These are phyloP conservation scores for Heteromeles arbutifolia DNA, from an alignment of 306 rosid species.

Conservation along the genomic window DNA sequence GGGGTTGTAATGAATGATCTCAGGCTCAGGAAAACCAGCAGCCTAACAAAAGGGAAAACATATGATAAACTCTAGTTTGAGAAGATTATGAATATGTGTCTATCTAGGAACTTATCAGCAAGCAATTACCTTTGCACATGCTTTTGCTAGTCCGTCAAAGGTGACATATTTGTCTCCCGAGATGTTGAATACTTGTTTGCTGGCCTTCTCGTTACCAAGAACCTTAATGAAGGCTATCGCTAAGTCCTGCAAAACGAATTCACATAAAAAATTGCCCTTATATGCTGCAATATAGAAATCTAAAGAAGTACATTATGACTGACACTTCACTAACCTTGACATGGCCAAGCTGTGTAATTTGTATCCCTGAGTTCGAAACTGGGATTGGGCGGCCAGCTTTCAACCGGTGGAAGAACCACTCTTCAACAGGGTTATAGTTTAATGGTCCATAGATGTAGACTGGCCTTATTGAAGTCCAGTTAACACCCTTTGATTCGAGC, in stretches of 20 bases:
- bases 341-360: slow-evolving; percentile 91
- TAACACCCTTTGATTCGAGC: slow-evolving; percentile 62
- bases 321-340: slow-evolving; percentile 51
- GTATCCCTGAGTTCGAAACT: slow-evolving; percentile 76
- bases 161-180: slow-evolving; percentile 89
- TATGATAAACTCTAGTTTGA: not conserved
- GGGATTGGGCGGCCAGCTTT: slow-evolving; percentile 98
- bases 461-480: slow-evolving; percentile 95
- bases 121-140: slow-evolving; percentile 78
- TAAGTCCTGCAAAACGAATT: slow-evolving; percentile 62
- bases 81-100: not conserved
- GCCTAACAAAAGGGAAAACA: slow-evolving; percentile 43
- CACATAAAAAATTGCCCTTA: not conserved
- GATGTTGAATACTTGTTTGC: slow-evolving; percentile 86
- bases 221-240: slow-evolving; percentile 73
- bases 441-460: slow-evolving; percentile 94
- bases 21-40: slow-evolving; percentile 94
- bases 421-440: slow-evolving; percentile 96
- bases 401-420: slow-evolving; percentile 98
- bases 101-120: not conserved
- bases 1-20: slow-evolving; percentile 83
- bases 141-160: slow-evolving; percentile 89
- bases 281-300: not conserved
- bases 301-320: not conserved
- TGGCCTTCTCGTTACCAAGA: slow-evolving; percentile 84